These are phyloP conservation scores for Cudoniella acicularis DNA, from an alignment of 495 filamentous ascomycete species.

Conservation along the genomic window DNA sequence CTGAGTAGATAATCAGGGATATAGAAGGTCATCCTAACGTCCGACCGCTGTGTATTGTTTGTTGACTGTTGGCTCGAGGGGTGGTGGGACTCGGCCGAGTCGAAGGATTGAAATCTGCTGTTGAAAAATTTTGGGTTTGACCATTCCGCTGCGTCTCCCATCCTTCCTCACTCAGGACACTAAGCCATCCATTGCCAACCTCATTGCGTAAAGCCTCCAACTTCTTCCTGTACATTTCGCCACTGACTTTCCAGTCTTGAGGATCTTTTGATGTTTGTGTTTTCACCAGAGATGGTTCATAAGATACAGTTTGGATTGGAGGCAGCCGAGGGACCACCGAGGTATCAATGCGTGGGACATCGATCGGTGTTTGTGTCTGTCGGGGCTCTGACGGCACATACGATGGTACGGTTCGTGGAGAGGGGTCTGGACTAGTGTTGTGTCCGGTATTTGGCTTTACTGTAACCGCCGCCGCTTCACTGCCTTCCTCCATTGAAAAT, in stretches of 20 bases:
- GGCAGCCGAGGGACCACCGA: slow-evolving; percentile 37
- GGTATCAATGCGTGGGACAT: slow-evolving; percentile 45
- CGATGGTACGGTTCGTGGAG: slow-evolving; percentile 18
- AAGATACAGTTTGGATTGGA: slow-evolving; percentile 34
- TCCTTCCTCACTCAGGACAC: slow-evolving; percentile 76
- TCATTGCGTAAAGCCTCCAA: slow-evolving; percentile 81
- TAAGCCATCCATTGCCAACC: slow-evolving; percentile 80
- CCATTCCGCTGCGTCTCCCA: slow-evolving; percentile 38
- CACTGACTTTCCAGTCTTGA: slow-evolving; percentile 63
- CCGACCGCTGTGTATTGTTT: slow-evolving; percentile 47
- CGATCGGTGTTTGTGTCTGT: slow-evolving; percentile 27
- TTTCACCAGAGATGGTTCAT: slow-evolving; percentile 35
- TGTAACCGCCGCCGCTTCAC: not conserved
- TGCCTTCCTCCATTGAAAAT: slow-evolving; percentile 18
- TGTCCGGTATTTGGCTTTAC: slow-evolving; percentile 20
- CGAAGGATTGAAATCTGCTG: slow-evolving; percentile 35
- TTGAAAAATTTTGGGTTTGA: slow-evolving; percentile 12
- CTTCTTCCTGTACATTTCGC: slow-evolving; percentile 78
- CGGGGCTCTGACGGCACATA: slow-evolving; percentile 20
- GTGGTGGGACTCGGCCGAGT: slow-evolving; percentile 35
- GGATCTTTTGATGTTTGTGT: slow-evolving; percentile 39
- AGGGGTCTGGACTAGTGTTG: slow-evolving; percentile 25
- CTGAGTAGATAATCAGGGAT: not conserved
- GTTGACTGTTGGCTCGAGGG: slow-evolving; percentile 41
- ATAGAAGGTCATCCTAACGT: slow-evolving; percentile 37